These are phyloP conservation scores for Diaporthe ilicicola DNA, from an alignment of 2,329 filamentous ascomycete species.

Conservation along the genomic window DNA sequence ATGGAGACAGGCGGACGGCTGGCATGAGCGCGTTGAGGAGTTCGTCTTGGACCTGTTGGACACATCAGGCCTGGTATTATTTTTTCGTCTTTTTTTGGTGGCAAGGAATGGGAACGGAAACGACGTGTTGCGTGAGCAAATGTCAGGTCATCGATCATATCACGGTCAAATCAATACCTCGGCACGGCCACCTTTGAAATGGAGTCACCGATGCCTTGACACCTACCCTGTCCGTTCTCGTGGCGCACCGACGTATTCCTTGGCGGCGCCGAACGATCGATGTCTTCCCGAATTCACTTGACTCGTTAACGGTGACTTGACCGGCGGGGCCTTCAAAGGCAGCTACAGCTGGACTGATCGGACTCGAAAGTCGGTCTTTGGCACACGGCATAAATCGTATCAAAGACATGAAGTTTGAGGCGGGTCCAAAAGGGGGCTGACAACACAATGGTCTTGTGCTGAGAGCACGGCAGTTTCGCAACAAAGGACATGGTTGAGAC, in stretches of 20 bases:
- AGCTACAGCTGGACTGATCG: background rate
- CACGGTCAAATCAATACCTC: constrained; percentile 22
- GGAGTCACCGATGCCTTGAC: constrained; percentile 24
- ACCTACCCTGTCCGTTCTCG: constrained; percentile 4
- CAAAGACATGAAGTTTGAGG: background rate
- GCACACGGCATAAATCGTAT: background rate
- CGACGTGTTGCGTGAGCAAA: constrained; percentile 19
- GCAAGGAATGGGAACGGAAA: constrained; percentile 21
- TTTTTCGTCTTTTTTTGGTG: background rate
- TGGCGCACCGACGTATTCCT: constrained; percentile 13
- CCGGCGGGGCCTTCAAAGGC: background rate
- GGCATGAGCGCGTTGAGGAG: constrained; percentile 26
- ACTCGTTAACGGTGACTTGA: constrained; percentile 6
- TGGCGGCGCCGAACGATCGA: background rate
- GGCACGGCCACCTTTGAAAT: constrained; percentile 27
- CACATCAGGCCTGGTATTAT: constrained; percentile 22
- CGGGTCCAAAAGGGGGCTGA: background rate
- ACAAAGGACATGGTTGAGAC: constrained; percentile 13
- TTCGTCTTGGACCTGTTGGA: constrained; percentile 29
- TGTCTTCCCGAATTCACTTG: background rate
- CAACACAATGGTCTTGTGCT: constrained; percentile 4
- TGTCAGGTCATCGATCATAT: constrained; percentile 23
- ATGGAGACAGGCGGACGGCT: constrained; percentile 22
- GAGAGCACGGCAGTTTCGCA: background rate
- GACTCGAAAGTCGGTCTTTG: background rate